Evolutionary conservation across 176 grass and related monocot genomes (phyloP), one percentile per base, ranked within the genome.

Genomic region (Themeda triandra): DNA sequence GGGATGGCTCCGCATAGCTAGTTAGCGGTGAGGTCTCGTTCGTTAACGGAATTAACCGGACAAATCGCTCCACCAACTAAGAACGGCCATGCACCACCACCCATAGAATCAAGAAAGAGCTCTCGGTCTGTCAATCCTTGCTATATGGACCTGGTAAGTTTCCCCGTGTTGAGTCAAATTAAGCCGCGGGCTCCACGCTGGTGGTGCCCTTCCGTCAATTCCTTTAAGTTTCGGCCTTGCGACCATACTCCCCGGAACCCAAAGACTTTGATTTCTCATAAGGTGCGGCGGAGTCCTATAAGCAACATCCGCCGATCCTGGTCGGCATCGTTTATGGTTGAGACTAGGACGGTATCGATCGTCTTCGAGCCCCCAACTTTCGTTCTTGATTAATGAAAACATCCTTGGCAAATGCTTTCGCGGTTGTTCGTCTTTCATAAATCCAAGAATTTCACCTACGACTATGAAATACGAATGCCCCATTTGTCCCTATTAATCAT

Each of bases 361-460:
- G 17, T 92, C 86, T 92, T 92, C 67, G 83, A 92, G 82, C 86
- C 73, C 86, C 83, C 83, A 92, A 92, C 90, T 92, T 92, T 86
- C 83, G 17, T 92, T 92, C 83, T 89, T 86, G 83, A 86, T 92
- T 89, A 88, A 92, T 88, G 82, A 92, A 92, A 92, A 92, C 86
- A 86, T 92, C 78, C 86, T 92, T 92, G 83, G 90, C 78, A 89
- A 89, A 92, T 92, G 87, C 90, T 89, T 89, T 89, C 68, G 66
- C 71, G 88, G 85, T 93, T 83, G 91, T 90, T 93, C 77, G 45
- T 85, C 91, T 90, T 90, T 90, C 85, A 93, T 88, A 93, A 90
- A 90, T 93, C 88, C 88, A 93, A 93, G 88, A 93, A 93, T 93
- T 88, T 90, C 91, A 90, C 88, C 88, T 93, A 77, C 87, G 79